Evolutionary conservation across 2,329 filamentous ascomycete genomes (phyloP), one percentile per base, ranked within the genome.

Genomic region (Xylaria sp.): DNA sequence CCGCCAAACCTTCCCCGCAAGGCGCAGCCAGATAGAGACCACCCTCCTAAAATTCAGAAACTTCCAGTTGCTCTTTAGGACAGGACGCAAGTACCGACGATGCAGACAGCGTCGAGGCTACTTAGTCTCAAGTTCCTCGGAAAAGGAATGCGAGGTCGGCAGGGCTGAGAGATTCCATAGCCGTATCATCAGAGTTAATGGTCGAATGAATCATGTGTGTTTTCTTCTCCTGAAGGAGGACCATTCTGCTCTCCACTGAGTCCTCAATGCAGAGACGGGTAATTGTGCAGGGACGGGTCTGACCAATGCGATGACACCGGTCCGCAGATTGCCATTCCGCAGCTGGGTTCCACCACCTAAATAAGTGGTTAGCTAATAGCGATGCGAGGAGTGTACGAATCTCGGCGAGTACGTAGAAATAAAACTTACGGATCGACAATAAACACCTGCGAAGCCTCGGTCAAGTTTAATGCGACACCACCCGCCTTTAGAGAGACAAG

Each of bases 271-370:
- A 97, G 12, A 99, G 88, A 32, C 96, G 90, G 1, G 94, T 98
- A 75, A 99, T 97, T 42, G 93, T 93, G 79, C 96, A 98, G 32
- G 95, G 95, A 8, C 96, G 92, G 55, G 91, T 93, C 83, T 99
- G 96, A 37, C 96, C 96, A 74, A 98, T 99, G 65, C 96, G 94
- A 81, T 98, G 96, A 77, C 92, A 94, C 72, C 93, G 88, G 79
- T 99, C 96, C 2, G 96, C 96, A 70, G 92, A 96, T 82, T 99
- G 96, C 96, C 96, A 99, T 82, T 99, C 96, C 0, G 95, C 95
- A n/a, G 94, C 94, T n/a, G 96, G 96, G 75, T 98, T 98, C 96
- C 96, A 99, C 96, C 96, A 98, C 74, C 92, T 94, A 68, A 29
- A 21, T 60, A 50, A 47, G 82, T 61, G 61, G 82, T 73, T 79